Conservation (phyloP, 2,329 filamentous ascomycete genomes). For the Chaetomiaceae sp. region DNA sequence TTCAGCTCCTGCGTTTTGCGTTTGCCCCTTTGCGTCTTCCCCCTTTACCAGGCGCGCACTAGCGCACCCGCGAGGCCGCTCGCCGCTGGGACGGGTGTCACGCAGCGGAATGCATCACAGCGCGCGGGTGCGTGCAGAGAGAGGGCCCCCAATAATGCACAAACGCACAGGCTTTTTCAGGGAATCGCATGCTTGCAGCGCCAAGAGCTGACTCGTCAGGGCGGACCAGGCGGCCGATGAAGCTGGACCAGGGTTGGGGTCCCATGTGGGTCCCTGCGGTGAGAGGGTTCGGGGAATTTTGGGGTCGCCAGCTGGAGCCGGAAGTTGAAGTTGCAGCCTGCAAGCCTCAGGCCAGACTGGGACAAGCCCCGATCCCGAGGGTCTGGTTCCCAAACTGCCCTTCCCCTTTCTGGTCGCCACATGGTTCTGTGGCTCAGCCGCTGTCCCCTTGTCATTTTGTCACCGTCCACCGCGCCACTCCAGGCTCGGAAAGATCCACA, state of each 20-base stretch:
- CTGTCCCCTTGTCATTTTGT: neutral
- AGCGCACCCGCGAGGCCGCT: slow-evolving; percentile 7
- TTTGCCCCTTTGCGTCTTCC: neutral
- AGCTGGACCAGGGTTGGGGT: neutral
- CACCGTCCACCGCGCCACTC: neutral
- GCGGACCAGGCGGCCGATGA: neutral
- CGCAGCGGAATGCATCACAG: slow-evolving; percentile 9
- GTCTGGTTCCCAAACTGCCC: slow-evolving; percentile 9
- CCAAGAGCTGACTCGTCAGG: slow-evolving; percentile 11
- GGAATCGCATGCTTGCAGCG: slow-evolving; percentile 1
- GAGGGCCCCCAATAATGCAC: neutral
- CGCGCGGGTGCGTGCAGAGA: too few relatives aligned
- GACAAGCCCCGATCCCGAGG: slow-evolving; percentile 17
- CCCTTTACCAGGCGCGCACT: neutral
- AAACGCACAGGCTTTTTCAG: neutral
- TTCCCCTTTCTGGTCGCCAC: too few relatives aligned
- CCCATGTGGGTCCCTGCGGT: slow-evolving; percentile 12
- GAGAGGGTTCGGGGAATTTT: slow-evolving; percentile 9
- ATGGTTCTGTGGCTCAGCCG: slow-evolving; percentile 12
- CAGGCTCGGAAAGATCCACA: neutral
- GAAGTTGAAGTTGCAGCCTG: too few relatives aligned
- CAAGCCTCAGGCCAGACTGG: slow-evolving; percentile 14
- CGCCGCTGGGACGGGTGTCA: slow-evolving; percentile 2
- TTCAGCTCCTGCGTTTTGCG: too few relatives aligned
- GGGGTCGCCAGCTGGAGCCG: neutral